A percentile compares a stretch with the other conserved stretches of the same genome.
phyloP scores from a whole-genome alignment of 768 basidiomycete genomes.

The Lactarius tabidus region DNA sequence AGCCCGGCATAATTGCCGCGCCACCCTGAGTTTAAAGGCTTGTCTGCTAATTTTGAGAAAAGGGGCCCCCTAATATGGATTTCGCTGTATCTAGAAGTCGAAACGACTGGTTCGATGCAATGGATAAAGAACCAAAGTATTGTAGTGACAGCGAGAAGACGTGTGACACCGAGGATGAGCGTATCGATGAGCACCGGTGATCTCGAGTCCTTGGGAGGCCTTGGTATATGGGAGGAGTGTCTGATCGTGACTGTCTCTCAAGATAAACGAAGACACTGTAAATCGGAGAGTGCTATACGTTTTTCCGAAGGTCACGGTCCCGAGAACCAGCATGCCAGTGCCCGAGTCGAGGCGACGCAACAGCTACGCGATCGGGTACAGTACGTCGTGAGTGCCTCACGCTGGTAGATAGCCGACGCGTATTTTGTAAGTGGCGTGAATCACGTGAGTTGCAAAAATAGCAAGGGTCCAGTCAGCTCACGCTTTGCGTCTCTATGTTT shows the following conservation, averaged over 20 bases:
- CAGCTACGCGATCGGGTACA: background rate
- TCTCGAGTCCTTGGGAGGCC: background rate
- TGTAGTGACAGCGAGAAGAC: no score
- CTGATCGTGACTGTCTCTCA: background rate
- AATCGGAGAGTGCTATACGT: background rate
- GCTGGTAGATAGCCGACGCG: background rate
- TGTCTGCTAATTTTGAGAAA: no score
- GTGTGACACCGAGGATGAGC: background rate
- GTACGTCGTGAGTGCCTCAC: background rate
- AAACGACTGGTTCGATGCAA: background rate
- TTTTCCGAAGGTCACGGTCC: background rate
- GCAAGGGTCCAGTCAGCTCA: background rate
- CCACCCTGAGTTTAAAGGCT: no score
- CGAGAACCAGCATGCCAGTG: background rate
- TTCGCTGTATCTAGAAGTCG: background rate
- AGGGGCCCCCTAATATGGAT: no score
- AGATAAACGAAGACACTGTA: background rate
- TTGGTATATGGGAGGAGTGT: background rate
- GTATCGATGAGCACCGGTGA: background rate
- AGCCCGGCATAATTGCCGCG: no score
- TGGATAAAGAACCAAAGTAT: background rate
- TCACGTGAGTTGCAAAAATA: background rate
- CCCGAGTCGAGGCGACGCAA: background rate
- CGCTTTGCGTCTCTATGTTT: slow-evolving; percentile 13
- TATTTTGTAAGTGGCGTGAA: background rate